These are phyloP conservation scores for Nakazawaea sp. DNA, from an alignment of 805 yeast species.

Conservation along the genomic window DNA sequence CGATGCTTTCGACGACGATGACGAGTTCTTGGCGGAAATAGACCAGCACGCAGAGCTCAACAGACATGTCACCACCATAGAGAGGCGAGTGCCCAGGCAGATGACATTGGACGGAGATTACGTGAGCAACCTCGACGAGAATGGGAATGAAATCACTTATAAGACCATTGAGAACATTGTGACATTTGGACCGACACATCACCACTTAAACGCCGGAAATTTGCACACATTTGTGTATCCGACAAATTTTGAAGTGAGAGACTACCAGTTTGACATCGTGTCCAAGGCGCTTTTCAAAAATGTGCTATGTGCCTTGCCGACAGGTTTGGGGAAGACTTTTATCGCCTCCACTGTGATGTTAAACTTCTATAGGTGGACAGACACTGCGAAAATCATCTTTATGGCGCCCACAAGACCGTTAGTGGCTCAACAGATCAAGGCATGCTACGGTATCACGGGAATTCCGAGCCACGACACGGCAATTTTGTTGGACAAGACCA, in stretches of 20 bases:
- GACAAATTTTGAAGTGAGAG: conserved; percentile 74
- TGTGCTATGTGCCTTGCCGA: conserved; percentile 84
- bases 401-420: conserved; percentile 97
- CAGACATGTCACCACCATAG: conserved; percentile 18
- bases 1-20: conserved; percentile 21
- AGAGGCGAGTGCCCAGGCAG: conserved; percentile 17
- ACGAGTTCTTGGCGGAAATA: conserved; percentile 24
- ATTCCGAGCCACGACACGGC: conserved; percentile 74
- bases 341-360: conserved; percentile 93
- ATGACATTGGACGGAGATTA: conserved; percentile 18
- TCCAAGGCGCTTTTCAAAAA: conserved; percentile 65
- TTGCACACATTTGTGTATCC: conserved; percentile 67
- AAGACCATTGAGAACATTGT: conserved; percentile 19
- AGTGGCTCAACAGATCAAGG: conserved; percentile 93
- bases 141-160: conserved; percentile 15
- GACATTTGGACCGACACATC: conserved; percentile 37
- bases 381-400: conserved; percentile 71
- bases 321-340: conserved; percentile 96
- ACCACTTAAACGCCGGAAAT: conserved; percentile 32
- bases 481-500: conserved; percentile 51
- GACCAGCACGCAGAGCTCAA: conserved; percentile 24
- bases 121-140: conserved; percentile 10
- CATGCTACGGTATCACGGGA: conserved; percentile 84
- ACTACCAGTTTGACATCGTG: conserved; percentile 82
- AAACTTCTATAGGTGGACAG: conserved; percentile 84